phyloP scores from a whole-genome alignment of 257 asterid species.

The Solanum stenotomum region DNA sequence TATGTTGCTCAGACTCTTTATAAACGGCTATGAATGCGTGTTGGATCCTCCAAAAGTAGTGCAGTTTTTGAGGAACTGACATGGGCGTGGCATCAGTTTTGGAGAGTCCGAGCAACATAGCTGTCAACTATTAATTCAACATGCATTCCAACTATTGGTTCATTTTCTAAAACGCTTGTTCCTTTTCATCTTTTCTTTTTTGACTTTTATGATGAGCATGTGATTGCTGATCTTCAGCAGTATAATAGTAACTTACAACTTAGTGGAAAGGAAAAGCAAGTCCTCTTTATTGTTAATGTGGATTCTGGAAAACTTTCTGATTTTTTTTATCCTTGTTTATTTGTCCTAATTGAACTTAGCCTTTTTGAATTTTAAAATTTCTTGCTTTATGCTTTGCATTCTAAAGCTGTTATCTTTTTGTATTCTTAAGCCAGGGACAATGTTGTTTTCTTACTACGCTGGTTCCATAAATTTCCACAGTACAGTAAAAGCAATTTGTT shows the following conservation, averaged over 20 bases:
- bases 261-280: background rate
- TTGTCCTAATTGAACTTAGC: background rate
- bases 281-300: background rate
- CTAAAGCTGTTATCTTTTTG: constrained; percentile 12
- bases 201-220: background rate
- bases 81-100: background rate
- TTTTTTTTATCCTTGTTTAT: background rate
- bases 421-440: constrained; percentile 49
- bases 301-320: background rate
- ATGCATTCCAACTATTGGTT: background rate
- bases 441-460: constrained; percentile 45
- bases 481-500: constrained; percentile 38
- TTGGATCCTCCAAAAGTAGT: background rate
- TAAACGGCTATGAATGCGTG: background rate
- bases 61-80: background rate
- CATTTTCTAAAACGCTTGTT: background rate
- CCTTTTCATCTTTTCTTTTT: background rate
- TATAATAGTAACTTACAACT: background rate
- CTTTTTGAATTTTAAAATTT: background rate
- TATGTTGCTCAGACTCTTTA: background rate
- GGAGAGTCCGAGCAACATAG: background rate
- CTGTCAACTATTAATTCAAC: background rate
- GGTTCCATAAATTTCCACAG: constrained; percentile 56
- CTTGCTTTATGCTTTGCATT: background rate
- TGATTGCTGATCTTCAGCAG: background rate